Conservation (phyloP, 2,329 filamentous ascomycete genomes). For the Sarocladium oryzae region DNA sequence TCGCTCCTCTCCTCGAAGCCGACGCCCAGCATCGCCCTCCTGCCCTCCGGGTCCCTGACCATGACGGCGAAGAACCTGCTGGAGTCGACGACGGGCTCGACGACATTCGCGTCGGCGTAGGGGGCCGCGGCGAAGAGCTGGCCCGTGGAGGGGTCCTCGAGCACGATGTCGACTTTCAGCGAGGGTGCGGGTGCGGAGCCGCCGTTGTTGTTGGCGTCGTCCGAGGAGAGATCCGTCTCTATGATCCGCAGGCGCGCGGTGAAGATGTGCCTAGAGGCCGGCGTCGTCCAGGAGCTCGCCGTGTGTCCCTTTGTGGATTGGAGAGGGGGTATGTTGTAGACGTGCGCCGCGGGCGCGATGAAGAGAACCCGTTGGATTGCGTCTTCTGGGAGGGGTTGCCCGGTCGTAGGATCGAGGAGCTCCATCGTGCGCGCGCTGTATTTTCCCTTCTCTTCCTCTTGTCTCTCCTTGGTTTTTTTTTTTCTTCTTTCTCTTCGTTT, state of each 20-base stretch:
- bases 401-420: constrained; percentile 64
- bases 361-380: constrained; percentile 83
- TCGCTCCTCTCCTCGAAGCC: constrained; percentile 83
- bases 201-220: constrained; percentile 35
- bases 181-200: constrained; percentile 19
- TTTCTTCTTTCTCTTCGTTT: too few relatives aligned
- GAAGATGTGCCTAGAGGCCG: constrained; percentile 71
- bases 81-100: constrained; percentile 74
- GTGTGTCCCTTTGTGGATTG: constrained; percentile 72
- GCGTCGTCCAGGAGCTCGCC: constrained; percentile 69
- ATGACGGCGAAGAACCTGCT: constrained; percentile 79
- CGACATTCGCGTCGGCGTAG: constrained; percentile 57
- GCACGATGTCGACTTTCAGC: constrained; percentile 67
- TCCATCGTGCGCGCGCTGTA: constrained; percentile 49
- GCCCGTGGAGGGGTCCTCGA: constrained; percentile 68
- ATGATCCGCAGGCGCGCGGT: constrained; percentile 74
- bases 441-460: too few relatives aligned
- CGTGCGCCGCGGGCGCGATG: constrained; percentile 66
- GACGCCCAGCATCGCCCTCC: constrained; percentile 74
- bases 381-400: constrained; percentile 59
- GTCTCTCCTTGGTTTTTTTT: too few relatives aligned
- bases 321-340: constrained; percentile 82
- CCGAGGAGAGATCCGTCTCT: constrained; percentile 53
- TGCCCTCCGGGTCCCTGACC: constrained; percentile 67
- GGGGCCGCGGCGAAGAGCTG: constrained; percentile 80